Evolutionary conservation across 148 eudicot genomes (phyloP).

Genomic region (Silene conica): DNA sequence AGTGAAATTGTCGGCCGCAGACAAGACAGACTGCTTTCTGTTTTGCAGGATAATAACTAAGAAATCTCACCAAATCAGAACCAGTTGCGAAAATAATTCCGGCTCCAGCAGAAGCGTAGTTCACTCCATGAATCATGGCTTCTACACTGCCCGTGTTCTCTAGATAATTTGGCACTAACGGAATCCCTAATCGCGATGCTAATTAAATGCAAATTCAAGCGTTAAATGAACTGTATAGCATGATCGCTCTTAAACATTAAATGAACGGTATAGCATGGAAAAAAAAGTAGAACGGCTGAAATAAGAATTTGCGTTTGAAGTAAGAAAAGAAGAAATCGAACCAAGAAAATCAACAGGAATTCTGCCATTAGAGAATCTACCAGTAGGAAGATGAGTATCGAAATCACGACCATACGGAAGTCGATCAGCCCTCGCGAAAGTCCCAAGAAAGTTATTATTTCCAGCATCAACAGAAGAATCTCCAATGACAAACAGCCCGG

Average conservation of each 20-base stretch:
- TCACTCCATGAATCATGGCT: constrained; percentile 78
- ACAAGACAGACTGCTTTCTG: too few species aligned
- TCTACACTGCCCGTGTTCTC: constrained; percentile 57
- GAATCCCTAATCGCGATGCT: constrained; percentile 78
- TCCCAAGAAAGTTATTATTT: constrained; percentile 80
- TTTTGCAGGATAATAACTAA: neutral
- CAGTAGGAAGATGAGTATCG: constrained; percentile 78
- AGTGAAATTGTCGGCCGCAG: too few species aligned
- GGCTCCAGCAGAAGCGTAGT: constrained; percentile 97
- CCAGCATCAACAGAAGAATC: constrained; percentile 91
- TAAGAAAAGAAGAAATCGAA: neutral
- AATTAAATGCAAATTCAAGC: constrained; percentile 12
- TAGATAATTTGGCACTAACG: constrained; percentile 79
- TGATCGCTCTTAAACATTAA: too few species aligned
- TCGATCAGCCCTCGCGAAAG: constrained; percentile 86
- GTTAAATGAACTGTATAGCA: too few species aligned
- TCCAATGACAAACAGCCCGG: constrained; percentile 78
- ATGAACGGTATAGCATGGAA: too few species aligned
- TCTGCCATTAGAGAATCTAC: constrained; percentile 84
- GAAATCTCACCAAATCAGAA: constrained; percentile 61
- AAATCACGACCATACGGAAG: constrained; percentile 87
- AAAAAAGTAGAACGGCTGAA: too few species aligned
- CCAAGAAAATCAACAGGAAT: constrained; percentile 91
- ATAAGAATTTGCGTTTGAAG: too few species aligned
- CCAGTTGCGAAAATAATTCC: constrained; percentile 90